These are phyloP conservation scores for Helianthus tuberosus DNA, from an alignment of 129 eudicot genomes.

Conservation along the genomic window DNA sequence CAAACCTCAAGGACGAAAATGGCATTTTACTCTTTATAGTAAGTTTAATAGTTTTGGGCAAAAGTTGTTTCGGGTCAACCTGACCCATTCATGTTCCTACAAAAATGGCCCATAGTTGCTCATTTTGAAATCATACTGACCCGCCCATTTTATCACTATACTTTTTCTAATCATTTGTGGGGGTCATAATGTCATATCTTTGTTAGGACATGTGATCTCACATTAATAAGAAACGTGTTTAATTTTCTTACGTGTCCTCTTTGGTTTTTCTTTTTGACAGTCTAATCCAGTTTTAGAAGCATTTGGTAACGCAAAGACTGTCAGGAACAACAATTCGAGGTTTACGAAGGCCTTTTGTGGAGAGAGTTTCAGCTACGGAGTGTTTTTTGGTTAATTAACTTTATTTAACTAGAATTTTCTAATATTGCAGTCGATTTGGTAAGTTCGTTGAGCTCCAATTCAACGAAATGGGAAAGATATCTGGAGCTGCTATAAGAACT, in stretches of 20 bases:
- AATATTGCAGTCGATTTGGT: conserved; percentile 81
- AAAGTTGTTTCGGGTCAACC: not conserved
- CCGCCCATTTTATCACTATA: not conserved
- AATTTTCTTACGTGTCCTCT: conserved; percentile 5
- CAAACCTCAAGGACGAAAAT: no score
- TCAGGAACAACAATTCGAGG: conserved; percentile 88
- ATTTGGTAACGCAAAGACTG: conserved; percentile 80
- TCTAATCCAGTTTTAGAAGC: conserved; percentile 88
- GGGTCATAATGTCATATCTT: not conserved
- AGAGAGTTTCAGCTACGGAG: not conserved
- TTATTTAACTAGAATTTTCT: conserved; percentile 20
- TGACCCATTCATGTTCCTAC: not conserved
- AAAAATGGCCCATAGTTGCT: not conserved
- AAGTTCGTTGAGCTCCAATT: conserved; percentile 94
- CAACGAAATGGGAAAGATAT: conserved; percentile 61
- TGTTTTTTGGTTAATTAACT: not conserved
- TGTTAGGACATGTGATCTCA: conserved; percentile 1
- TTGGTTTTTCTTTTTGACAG: conserved; percentile 43
- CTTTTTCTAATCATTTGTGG: not conserved
- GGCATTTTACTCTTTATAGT: not conserved
- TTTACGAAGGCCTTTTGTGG: conserved; percentile 22
- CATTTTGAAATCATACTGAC: not conserved
- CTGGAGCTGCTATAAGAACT: conserved; percentile 96
- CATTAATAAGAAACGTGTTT: conserved; percentile 8
- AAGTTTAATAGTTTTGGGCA: not conserved